Conservation (phyloP, 2,329 filamentous ascomycete genomes). For the Colletotrichum camelliae region DNA sequence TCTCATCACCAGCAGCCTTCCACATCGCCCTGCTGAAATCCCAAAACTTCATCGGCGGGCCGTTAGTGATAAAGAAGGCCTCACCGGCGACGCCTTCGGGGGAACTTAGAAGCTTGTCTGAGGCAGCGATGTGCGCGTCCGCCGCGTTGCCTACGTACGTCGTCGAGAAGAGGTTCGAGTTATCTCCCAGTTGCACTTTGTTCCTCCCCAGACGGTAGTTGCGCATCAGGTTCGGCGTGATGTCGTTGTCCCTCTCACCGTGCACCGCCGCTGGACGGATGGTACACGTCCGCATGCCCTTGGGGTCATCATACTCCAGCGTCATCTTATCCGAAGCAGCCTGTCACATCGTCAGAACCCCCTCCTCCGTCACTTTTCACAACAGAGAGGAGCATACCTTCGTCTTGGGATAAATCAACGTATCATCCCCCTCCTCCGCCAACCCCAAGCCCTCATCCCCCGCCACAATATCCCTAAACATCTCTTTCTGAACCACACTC, state of each 20-base stretch:
- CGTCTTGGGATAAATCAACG: slow-evolving; percentile 58
- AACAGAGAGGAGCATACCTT: slow-evolving; percentile 49
- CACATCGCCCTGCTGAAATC: slow-evolving; percentile 65
- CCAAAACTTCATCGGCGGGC: slow-evolving; percentile 66
- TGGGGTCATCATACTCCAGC: slow-evolving; percentile 8
- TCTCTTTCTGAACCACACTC: slow-evolving; percentile 64
- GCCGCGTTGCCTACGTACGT: slow-evolving; percentile 71
- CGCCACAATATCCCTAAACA: slow-evolving; percentile 62
- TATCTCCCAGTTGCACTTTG: slow-evolving; percentile 64
- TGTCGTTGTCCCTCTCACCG: slow-evolving; percentile 51
- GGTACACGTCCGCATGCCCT: slow-evolving; percentile 18
- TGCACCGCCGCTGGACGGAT: slow-evolving; percentile 20
- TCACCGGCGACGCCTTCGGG: slow-evolving; percentile 58
- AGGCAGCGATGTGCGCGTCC: slow-evolving; percentile 66
- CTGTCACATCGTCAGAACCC: background rate
- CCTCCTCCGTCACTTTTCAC: background rate
- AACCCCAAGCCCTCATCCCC: slow-evolving; percentile 64
- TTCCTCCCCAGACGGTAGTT: slow-evolving; percentile 60
- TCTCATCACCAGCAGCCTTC: slow-evolving; percentile 29
- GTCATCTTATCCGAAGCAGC: slow-evolving; percentile 18
- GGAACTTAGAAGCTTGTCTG: slow-evolving; percentile 56
- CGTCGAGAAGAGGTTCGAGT: slow-evolving; percentile 69
- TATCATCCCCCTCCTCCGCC: slow-evolving; percentile 3
- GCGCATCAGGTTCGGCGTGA: slow-evolving; percentile 61
- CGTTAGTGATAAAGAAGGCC: slow-evolving; percentile 70